These are phyloP conservation scores for Ascochyta rabiei DNA, from an alignment of 2,329 filamentous ascomycete species.

Conservation along the genomic window DNA sequence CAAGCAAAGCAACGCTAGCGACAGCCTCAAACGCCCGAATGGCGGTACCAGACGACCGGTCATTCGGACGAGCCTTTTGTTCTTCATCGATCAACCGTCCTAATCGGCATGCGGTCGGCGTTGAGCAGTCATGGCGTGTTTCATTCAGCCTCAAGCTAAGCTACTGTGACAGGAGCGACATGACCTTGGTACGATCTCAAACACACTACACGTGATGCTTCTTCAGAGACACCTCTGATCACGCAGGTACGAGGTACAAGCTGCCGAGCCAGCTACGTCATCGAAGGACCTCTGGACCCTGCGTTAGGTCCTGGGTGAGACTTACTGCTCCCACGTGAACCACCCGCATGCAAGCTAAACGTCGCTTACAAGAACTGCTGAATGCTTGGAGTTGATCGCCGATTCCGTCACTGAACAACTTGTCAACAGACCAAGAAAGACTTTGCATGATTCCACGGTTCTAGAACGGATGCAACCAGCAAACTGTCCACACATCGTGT, in stretches of 20 bases:
- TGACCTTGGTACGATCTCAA: conserved; percentile 5
- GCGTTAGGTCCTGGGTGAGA: conserved; percentile 6
- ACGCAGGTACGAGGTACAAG: conserved; percentile 15
- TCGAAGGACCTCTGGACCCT: conserved; percentile 4
- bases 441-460: neutral
- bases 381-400: conserved; percentile 1
- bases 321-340: conserved; percentile 9
- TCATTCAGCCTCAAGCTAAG: conserved; percentile 20
- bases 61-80: neutral
- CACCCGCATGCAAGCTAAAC: conserved; percentile 9
- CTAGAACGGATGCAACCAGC: no score
- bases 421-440: neutral
- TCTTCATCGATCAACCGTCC: neutral
- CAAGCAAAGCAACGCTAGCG: conserved; percentile 4
- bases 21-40: conserved; percentile 6
- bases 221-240: conserved; percentile 10
- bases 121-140: conserved; percentile 12
- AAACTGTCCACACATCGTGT: no score
- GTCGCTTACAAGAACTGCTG: conserved; percentile 11
- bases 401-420: neutral
- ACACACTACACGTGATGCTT: neutral
- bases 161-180: conserved; percentile 13
- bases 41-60: conserved; percentile 4
- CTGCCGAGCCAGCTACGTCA: conserved; percentile 13
- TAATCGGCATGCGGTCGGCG: conserved; percentile 16